These are phyloP conservation scores for Sphagnum contortum DNA, from an alignment of 225 moss, liverwort and hornwort genomes.

Conservation along the genomic window DNA sequence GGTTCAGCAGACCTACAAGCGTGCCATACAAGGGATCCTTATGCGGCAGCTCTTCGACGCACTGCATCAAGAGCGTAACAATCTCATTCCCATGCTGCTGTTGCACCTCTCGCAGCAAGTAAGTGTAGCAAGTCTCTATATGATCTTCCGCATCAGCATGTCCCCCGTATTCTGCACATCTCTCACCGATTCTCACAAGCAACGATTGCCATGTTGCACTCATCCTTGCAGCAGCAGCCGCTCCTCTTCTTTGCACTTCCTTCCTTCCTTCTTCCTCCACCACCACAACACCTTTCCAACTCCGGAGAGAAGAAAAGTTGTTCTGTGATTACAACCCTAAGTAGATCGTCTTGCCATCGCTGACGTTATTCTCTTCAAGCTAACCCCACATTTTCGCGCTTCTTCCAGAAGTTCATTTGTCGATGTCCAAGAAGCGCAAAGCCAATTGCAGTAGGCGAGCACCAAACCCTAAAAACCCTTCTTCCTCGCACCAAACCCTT, in stretches of 20 bases:
- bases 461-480: too few species aligned
- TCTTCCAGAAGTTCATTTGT: too few species aligned
- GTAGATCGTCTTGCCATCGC: too few species aligned
- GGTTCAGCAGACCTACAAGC: slow-evolving; percentile 84
- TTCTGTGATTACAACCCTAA: too few species aligned
- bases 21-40: slow-evolving; percentile 91
- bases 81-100: slow-evolving; percentile 72
- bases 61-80: slow-evolving; percentile 84
- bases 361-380: too few species aligned
- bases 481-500: too few species aligned
- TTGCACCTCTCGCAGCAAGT: slow-evolving; percentile 57
- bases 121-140: slow-evolving; percentile 93
- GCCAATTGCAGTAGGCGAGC: too few species aligned
- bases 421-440: too few species aligned
- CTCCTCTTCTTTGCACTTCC: neutral
- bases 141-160: slow-evolving; percentile 95
- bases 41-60: slow-evolving; percentile 95
- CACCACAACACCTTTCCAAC: too few species aligned
- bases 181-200: slow-evolving; percentile 90
- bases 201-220: slow-evolving; percentile 91
- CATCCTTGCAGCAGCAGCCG: slow-evolving; percentile 29
- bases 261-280: too few species aligned
- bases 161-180: slow-evolving; percentile 80
- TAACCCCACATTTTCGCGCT: too few species aligned
- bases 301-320: too few species aligned